Evolutionary conservation across 768 basidiomycete genomes (phyloP).

Genomic region (Roridomyces roridus): DNA sequence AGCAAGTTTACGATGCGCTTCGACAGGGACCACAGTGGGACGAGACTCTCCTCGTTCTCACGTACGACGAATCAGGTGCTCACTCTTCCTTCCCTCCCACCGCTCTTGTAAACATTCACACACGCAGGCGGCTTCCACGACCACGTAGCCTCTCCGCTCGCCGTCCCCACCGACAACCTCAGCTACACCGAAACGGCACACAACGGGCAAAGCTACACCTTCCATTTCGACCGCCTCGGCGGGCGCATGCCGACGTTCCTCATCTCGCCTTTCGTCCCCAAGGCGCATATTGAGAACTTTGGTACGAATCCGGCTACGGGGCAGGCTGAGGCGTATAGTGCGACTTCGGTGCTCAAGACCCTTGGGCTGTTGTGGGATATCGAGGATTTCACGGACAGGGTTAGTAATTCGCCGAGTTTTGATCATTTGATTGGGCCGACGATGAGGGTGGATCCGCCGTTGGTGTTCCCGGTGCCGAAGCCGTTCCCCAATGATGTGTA

Average conservation of each 20-base stretch:
- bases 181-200: slow-evolving; percentile 34
- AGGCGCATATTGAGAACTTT: slow-evolving; percentile 30
- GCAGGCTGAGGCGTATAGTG: slow-evolving; percentile 22
- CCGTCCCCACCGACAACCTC: slow-evolving; percentile 31
- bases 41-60: slow-evolving; percentile 36
- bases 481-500: slow-evolving; percentile 33
- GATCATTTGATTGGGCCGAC: slow-evolving; percentile 26
- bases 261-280: slow-evolving; percentile 30
- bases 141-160: slow-evolving; percentile 38
- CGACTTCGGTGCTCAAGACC: slow-evolving; percentile 27
- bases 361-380: slow-evolving; percentile 28
- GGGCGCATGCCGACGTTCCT: slow-evolving; percentile 35
- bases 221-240: slow-evolving; percentile 36
- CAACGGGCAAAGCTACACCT: slow-evolving; percentile 29
- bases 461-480: slow-evolving; percentile 13
- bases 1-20: slow-evolving; percentile 39
- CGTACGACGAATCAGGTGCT: slow-evolving; percentile 40
- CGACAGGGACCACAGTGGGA: slow-evolving; percentile 35
- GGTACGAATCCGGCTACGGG: slow-evolving; percentile 30
- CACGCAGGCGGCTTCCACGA: slow-evolving; percentile 41
- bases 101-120: too few species aligned
- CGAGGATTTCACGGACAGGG: slow-evolving; percentile 24
- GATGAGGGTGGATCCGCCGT: slow-evolving; percentile 14
- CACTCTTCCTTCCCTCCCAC: too few species aligned
- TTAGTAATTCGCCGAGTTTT: slow-evolving; percentile 24